Evolutionary conservation across 768 basidiomycete genomes (phyloP), one percentile per base, ranked within the genome.

Genomic region (Mycena metata): DNA sequence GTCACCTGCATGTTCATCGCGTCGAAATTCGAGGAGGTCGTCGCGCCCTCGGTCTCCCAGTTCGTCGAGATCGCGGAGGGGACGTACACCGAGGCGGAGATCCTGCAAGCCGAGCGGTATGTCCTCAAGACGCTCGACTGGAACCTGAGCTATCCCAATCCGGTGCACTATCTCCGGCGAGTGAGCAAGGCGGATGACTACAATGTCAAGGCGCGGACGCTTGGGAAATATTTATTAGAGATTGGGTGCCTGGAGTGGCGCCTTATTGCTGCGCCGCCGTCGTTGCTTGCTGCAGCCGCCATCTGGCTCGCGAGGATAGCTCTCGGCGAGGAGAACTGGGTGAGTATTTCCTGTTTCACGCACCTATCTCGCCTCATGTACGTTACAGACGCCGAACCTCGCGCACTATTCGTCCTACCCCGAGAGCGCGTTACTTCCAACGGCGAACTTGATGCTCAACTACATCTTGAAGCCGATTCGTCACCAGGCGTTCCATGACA

Each of bases 161-260:
- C 97, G 2, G 93, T 99, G 74, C 93, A 96, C 77, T 98, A 93
- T 83, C 85, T 99, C 56, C 84, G 97, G 43, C 86, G 97, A 15
- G 89, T 95, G 52, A 96, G 95, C 83, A 99, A 99, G 81, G 98
- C 98, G 2, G 98, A 99, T 73, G 92, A 94, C 64, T 98, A 97
- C 78, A 95, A 99, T 74, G 90, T 96, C 66, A 91, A 95, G 76
- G 93, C 92, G 30, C 83, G 97, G 70, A 98, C 97, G 0, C 85
- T 98, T 17, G 96, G 90, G 46, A 99, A 99, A 80, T 99, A 96
- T 80, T 86, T 99, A 42, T 81, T 99, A 73, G 98, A 99, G 83
- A 95, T 99, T 50, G 89, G 89, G 8, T 91, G 92, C 63, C 84
- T 99, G 17, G 95, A 99, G 74, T 94, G 94, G 89, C 84, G 91